Evolutionary conservation across 495 filamentous ascomycete genomes (phyloP).

Genomic region (Xylaria scruposa): DNA sequence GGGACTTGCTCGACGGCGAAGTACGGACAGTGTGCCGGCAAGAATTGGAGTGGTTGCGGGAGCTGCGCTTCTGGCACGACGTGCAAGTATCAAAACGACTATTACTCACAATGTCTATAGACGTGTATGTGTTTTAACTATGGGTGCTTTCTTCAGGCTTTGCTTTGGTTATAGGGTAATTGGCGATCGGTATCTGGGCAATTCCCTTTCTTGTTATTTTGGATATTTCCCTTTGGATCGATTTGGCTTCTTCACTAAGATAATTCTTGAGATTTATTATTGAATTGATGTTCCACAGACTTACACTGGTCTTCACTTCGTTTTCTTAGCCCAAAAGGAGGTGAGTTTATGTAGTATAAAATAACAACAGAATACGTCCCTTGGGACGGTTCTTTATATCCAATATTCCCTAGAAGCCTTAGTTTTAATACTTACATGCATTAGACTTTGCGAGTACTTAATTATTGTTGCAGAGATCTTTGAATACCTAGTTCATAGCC

Average conservation of each 20-base stretch:
- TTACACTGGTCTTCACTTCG: neutral
- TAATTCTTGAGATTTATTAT: neutral
- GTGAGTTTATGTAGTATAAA: neutral
- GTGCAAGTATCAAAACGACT: slow-evolving; percentile 47
- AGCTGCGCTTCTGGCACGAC: slow-evolving; percentile 43
- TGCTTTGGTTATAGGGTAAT: neutral
- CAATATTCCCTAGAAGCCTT: neutral
- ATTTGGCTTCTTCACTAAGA: neutral
- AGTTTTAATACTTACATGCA: neutral
- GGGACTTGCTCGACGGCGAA: slow-evolving; percentile 38
- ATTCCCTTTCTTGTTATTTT: neutral
- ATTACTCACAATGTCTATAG: slow-evolving; percentile 49
- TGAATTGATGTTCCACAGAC: neutral
- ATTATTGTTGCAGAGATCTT: neutral
- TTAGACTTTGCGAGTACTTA: neutral
- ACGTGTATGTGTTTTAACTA: slow-evolving; percentile 11
- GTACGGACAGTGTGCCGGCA: slow-evolving; percentile 56
- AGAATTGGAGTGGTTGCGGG: slow-evolving; percentile 48
- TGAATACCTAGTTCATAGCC: neutral
- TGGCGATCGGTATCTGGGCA: no score
- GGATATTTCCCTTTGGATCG: neutral
- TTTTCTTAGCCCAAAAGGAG: neutral
- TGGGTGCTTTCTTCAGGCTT: neutral
- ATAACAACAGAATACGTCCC: neutral
- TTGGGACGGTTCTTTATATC: neutral